Evolutionary conservation across 2,329 filamentous ascomycete genomes (phyloP).

Genomic region (Cordyceps javanica): DNA sequence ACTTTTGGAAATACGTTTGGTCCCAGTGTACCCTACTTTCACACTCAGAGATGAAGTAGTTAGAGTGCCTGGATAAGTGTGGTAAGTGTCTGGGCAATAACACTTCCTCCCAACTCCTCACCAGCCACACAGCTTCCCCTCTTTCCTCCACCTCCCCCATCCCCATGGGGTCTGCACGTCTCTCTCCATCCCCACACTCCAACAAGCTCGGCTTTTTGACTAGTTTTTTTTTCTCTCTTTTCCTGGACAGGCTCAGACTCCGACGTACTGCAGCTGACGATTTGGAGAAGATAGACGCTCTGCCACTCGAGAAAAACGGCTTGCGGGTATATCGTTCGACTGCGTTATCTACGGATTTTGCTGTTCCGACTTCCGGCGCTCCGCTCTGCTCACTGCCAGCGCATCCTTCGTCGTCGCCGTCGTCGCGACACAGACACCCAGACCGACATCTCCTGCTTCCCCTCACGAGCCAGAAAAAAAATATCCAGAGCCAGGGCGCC

Average conservation of each 20-base stretch:
- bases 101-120: neutral
- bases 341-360: neutral
- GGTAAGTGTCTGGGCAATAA: neutral
- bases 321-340: neutral
- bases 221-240: neutral
- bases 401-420: neutral
- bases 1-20: too few relatives aligned
- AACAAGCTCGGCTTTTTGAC: conserved; percentile 11
- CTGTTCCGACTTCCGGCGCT: neutral
- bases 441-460: conserved; percentile 11
- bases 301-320: neutral
- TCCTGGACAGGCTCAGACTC: neutral
- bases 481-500: neutral
- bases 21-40: too few relatives aligned
- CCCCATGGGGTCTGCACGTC: conserved; percentile 12
- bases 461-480: conserved; percentile 3
- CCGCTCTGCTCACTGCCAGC: neutral
- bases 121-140: conserved; percentile 6
- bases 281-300: conserved; percentile 9
- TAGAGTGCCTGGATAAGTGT: neutral
- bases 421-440: neutral
- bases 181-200: conserved; percentile 11
- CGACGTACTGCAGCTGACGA: neutral
- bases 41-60: too few relatives aligned
- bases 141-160: conserved; percentile 10